These are phyloP conservation scores for Periconia macrospinosa DNA, from an alignment of 2,329 filamentous ascomycete genomes.

Conservation along the genomic window DNA sequence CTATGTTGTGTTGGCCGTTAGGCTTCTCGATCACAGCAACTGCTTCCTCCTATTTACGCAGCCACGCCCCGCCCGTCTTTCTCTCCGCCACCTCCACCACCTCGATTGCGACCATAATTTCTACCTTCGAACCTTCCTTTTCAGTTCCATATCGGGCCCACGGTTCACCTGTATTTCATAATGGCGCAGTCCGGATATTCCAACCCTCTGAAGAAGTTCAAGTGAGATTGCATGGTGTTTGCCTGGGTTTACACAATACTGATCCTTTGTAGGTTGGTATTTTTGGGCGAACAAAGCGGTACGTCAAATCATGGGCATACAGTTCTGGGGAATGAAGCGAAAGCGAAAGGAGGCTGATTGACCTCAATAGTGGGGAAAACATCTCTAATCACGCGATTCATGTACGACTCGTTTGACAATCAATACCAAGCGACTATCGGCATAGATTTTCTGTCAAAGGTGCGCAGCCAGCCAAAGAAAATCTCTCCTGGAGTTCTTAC, in stretches of 20 bases:
- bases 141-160: neutral
- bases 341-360: conserved; percentile 16
- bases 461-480: conserved; percentile 39
- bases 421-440: conserved; percentile 99
- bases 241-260: conserved; percentile 29
- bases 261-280: conserved; percentile 72
- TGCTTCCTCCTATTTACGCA: conserved; percentile 12
- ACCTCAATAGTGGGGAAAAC: conserved; percentile 83
- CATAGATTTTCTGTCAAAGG: conserved; percentile 99
- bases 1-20: neutral
- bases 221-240: conserved; percentile 57
- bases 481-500: conserved; percentile 9
- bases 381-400: conserved; percentile 97
- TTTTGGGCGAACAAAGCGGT: conserved; percentile 98
- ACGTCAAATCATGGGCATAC: conserved; percentile 46
- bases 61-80: neutral
- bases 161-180: conserved; percentile 35
- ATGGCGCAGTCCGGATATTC: conserved; percentile 91
- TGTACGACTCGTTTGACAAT: conserved; percentile 99
- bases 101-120: conserved; percentile 1
- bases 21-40: conserved; percentile 1
- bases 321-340: neutral
- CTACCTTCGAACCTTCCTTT: conserved; percentile 1
- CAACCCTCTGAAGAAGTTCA: conserved; percentile 99
- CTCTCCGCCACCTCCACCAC: neutral